Evolutionary conservation across 176 grass and related monocot species (phyloP), one percentile per base, ranked within the genome.

Genomic region (Oryza australiensis): DNA sequence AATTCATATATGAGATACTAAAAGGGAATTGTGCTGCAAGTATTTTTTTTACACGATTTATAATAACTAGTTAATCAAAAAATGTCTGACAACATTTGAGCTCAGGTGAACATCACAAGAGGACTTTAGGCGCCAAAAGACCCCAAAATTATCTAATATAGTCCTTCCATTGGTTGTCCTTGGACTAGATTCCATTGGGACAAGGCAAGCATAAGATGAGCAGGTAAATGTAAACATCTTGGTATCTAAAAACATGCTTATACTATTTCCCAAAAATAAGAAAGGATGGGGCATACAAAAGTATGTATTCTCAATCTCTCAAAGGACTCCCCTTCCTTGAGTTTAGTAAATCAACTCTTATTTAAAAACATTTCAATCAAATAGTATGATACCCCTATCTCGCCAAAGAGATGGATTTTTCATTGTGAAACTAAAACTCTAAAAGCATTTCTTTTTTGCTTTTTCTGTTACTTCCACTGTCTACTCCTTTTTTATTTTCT

Each of bases 1-100:
- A 27, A 78, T 20, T 62, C 22, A 62, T 66, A 26, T 78, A 70
- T 88, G 45, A 82, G 66, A 12, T 62, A 67, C 22, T 68, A 43
- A 78, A 78, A 82, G 72, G 37, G 67, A 73, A 73, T 15, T 62
- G 28, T 32, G 40, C 20, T 33, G 13, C 48, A 60, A 4, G n/a
- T 73, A 51, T 26, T 66, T 81, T 89, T 64, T 14, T 5, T 3
- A 23, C 13, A 48, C 1, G 13, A 71, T 57, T 22, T 26, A 29
- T 32, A 64, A 65, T 18, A 38, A 64, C 12, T 83, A 46, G 22
- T 32, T 42, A 77, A 72, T 43, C 12, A 77, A 73, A 5, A 75
- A 80, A 89, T 8, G 30, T 26, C 33, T 55, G 66, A 84, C 59
- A 3, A 85, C 43, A 85, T 38, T 48, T 76, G 5, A 71, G 57